Base-by-base conservation (phyloP, 2,329 filamentous ascomycete species). In the Aphanocladium album region DNA sequence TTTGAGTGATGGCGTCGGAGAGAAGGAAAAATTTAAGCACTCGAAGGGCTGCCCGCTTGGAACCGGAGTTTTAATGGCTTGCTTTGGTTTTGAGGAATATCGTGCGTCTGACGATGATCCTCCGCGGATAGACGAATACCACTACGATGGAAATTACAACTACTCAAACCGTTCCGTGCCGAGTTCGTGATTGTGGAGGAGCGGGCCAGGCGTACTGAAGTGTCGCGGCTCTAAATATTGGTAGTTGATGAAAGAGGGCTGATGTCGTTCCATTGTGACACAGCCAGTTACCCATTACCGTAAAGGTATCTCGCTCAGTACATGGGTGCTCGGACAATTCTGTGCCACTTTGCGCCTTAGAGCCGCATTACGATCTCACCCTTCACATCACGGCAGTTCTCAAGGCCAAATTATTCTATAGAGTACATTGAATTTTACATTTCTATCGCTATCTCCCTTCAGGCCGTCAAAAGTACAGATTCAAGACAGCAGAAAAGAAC, bases 31-130 rank as follows among this genome's bases (percentile, higher is more conserved):
- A 43, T 35, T 12, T 7, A 11, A 70, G 69, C 72, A 70, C 71
- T 46, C 70, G 73, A 70, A 74, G 69, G 73, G 72, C 73, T 74
- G 73, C 73, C 46, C 73, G 72, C 74, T 76, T 74, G 74, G 73
- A 76, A 77, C 70, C 69, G 64, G 76, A 76, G 77, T 75, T 77
- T 76, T 73, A 72, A 73, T 73, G 74, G 73, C 72, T 74, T 76
- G 73, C 73, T 76, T 64, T 74, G 74, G 71, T 73, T 76, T 75
- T 72, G 69, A 71, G 73, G 73, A 75, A 71, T 70, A 74, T 73
- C 67, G 73, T 73, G 70, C 72, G 69, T 75, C 70, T 75, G 71
- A 75, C 73, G 72, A 76, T 72, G 69, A 71, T 76, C 70, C 72
- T 73, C 68, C 69, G 71, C 71, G 70, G 70, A 74, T 77, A 77